A percentile compares a stretch with the other conserved stretches of the same genome.
Conservation (phyloP, 2,329 filamentous ascomycete species). For the Hymenotorrendiella dingleyae region DNA sequence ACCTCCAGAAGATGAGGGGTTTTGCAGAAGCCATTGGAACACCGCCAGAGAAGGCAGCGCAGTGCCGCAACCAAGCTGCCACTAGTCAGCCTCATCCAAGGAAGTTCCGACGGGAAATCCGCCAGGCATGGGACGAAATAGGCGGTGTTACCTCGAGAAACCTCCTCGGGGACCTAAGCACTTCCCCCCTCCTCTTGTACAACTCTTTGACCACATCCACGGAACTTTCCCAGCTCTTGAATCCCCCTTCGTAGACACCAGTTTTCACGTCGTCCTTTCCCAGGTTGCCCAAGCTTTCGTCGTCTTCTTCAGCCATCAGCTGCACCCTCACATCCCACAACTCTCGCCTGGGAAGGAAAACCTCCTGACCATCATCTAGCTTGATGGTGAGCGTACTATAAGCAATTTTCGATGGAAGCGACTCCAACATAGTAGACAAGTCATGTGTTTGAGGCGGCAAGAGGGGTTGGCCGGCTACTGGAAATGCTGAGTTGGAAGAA, state of each 20-base stretch:
- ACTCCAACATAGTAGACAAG: constrained; percentile 44
- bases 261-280: constrained; percentile 70
- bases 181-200: constrained; percentile 11
- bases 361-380: constrained; percentile 48
- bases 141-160: constrained; percentile 31
- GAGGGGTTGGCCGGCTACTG: constrained; percentile 54
- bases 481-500: constrained; percentile 47
- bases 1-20: constrained; percentile 14
- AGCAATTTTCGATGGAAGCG: constrained; percentile 67
- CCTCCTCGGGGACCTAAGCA: constrained; percentile 11
- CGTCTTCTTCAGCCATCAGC: constrained; percentile 67
- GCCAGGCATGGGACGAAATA: too few species aligned
- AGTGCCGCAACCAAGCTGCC: constrained; percentile 70
- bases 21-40: constrained; percentile 51
- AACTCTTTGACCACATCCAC: constrained; percentile 67
- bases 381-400: constrained; percentile 57
- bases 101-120: constrained; percentile 2
- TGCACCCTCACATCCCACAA: constrained; percentile 78
- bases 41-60: constrained; percentile 67
- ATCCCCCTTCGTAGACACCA: constrained; percentile 79
- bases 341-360: constrained; percentile 64
- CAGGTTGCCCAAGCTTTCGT: constrained; percentile 44
- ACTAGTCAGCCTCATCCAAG: constrained; percentile 9
- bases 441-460: constrained; percentile 49
- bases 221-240: constrained; percentile 87